phyloP scores from a whole-genome alignment of 2,329 filamentous ascomycete species.

The Colletotrichum costaricense region DNA sequence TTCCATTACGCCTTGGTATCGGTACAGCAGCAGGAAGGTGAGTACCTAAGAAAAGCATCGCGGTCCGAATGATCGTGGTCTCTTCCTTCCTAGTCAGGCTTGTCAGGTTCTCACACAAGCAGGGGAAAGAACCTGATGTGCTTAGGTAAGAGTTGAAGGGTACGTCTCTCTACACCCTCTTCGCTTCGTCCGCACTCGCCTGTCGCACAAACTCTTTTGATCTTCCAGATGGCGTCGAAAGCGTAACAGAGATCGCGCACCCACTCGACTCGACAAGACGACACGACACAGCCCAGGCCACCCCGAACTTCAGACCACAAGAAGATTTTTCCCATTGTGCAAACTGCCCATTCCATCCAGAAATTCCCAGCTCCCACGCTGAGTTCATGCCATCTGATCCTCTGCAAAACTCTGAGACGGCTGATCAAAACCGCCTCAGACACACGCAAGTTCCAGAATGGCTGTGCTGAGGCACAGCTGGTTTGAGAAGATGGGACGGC shows the following conservation, averaged over 20 bases:
- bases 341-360: too few relatives aligned
- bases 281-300: conserved; percentile 21
- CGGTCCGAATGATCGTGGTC: neutral
- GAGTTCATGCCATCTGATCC: conserved; percentile 36
- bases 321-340: neutral
- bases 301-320: conserved; percentile 18
- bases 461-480: conserved; percentile 43
- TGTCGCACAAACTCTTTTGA: conserved; percentile 30
- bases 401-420: conserved; percentile 39
- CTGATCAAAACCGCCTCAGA: conserved; percentile 38
- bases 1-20: too few relatives aligned
- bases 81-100: neutral
- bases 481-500: conserved; percentile 41
- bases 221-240: conserved; percentile 33
- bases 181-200: neutral
- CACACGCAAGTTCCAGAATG: conserved; percentile 34
- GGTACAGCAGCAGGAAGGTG: neutral
- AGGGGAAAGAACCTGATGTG: too few relatives aligned
- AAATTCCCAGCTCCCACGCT: neutral
- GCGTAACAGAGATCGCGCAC: conserved; percentile 24
- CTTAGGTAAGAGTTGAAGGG: neutral
- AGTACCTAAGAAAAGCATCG: conserved; percentile 7
- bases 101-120: too few relatives aligned
- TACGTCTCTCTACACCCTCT: neutral
- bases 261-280: neutral